Evolutionary conservation across 305 asterid species (phyloP), one percentile per base, ranked within the genome.

Genomic region (Solanum hybrid): DNA sequence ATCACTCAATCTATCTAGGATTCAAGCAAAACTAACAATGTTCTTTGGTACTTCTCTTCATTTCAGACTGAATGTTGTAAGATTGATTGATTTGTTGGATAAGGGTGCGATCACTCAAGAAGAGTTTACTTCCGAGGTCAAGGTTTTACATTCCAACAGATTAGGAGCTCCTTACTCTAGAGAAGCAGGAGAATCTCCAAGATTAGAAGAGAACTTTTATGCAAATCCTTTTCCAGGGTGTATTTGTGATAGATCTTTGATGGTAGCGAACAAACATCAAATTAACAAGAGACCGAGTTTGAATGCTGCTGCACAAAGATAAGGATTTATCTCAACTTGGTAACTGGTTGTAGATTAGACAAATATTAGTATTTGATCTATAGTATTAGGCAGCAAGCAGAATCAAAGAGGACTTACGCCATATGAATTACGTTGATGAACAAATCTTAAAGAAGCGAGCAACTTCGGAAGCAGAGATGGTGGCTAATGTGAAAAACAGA

Each of bases 201-300:
- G 93, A 91, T 45, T 90, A 13, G 98, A 97, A 90, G 98, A 97
- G 90, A 94, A 92, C 72, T 97, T 97, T 89, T 95, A 95, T 7
- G 96, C 99, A 34, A 97, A 97, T 90, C 99, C 98, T 87, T 92
- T 89, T 87, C 98, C 98, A 1, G 99, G 95, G 88, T 97, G 99
- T 89, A 71, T 97, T 64, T 97, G 99, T 86, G 93, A 92, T 36
- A 89, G 85, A 89, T 72, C 95, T 40, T 31, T 78, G 69, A 92
- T 86, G 87, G 89, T 87, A 87, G 87, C 35, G 45, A 88, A 86
- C 60, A 89, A 66, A 34, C 85, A 86, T 75, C 89, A 89, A 86
- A 89, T 88, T 2, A 90, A 91, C 19, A 88, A 60, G 76, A 90
- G 88, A 82, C 88, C 88, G 10, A 92, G 78, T 80, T n/a, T 10